These are phyloP conservation scores for Cercospora sp. DNA, from an alignment of 2,329 filamentous ascomycete species.

Conservation along the genomic window DNA sequence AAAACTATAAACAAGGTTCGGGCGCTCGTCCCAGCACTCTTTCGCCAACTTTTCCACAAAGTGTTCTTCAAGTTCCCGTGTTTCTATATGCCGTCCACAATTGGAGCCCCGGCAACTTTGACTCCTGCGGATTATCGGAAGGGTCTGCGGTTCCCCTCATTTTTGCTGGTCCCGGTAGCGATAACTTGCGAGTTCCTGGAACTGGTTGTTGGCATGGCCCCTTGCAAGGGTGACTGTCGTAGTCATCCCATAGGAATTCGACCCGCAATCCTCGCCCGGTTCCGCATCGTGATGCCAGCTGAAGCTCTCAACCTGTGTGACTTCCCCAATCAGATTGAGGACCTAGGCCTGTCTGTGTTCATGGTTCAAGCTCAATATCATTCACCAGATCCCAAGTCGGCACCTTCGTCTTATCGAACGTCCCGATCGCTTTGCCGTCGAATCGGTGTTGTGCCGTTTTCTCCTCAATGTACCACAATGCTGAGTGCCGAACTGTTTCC, in stretches of 20 bases:
- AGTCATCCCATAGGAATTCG: slow-evolving; percentile 4
- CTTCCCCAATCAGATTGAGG: neutral
- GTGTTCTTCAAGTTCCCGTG: neutral
- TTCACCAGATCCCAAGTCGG: slow-evolving; percentile 13
- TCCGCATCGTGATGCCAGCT: neutral
- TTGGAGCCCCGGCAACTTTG: neutral
- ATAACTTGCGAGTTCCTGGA: neutral
- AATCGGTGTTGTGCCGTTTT: slow-evolving; percentile 10
- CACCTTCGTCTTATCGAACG: slow-evolving; percentile 12
- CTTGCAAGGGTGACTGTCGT: slow-evolving; percentile 7
- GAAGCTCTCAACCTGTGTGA: neutral
- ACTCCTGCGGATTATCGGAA: neutral
- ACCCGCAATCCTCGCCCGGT: slow-evolving; percentile 10
- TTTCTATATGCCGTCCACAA: neutral
- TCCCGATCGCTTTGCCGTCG: slow-evolving; percentile 9
- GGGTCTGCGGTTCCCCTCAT: neutral
- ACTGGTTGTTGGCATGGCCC: slow-evolving; percentile 7
- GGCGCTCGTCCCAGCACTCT: neutral
- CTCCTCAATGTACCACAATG: slow-evolving; percentile 10
- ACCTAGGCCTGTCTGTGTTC: neutral
- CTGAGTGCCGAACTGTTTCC: slow-evolving; percentile 9
- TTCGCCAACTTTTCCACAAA: neutral
- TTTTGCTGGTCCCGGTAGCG: neutral
- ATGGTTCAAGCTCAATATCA: slow-evolving; percentile 12
- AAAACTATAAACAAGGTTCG: slow-evolving; percentile 18